Percentiles rank a stretch among this genome's conserved stretches.
These are phyloP conservation scores for Erucastrum elatum DNA, from an alignment of 345 rosid species.

Conservation along the genomic window DNA sequence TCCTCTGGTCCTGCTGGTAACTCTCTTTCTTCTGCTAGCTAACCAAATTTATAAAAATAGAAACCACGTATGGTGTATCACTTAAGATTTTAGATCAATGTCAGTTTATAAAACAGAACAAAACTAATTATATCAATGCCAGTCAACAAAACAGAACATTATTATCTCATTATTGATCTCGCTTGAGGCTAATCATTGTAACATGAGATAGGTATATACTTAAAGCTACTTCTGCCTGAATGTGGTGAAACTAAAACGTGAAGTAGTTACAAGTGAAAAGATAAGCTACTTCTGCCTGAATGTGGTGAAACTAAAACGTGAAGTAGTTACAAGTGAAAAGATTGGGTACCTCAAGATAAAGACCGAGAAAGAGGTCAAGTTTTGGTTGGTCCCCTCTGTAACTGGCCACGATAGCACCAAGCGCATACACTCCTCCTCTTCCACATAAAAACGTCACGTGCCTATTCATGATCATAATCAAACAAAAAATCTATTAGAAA, in stretches of 20 bases:
- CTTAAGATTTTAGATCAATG: neutral
- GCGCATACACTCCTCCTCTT: conserved; percentile 80
- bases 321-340: neutral
- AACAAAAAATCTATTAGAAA: conserved; percentile 2
- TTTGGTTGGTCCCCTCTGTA: conserved; percentile 51
- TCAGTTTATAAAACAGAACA: neutral
- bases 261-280: neutral
- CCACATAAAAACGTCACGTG: conserved; percentile 87
- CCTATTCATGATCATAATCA: conserved; percentile 40
- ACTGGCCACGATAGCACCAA: conserved; percentile 72
- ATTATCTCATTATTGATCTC: no score
- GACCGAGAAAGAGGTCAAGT: conserved; percentile 53
- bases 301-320: neutral
- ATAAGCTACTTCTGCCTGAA: conserved; percentile 1
- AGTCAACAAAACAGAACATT: neutral
- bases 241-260: neutral
- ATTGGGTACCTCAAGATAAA: conserved; percentile 57
- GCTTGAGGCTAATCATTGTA: no score
- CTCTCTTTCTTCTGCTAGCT: conserved; percentile 80
- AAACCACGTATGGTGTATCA: neutral
- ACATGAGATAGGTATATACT: neutral
- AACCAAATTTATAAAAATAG: neutral
- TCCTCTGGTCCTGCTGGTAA: conserved; percentile 87
- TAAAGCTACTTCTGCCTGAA: neutral
- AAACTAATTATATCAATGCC: neutral